phyloP scores from a whole-genome alignment of 1,284 basidiomycete genomes.

The Puccinia horiana region DNA sequence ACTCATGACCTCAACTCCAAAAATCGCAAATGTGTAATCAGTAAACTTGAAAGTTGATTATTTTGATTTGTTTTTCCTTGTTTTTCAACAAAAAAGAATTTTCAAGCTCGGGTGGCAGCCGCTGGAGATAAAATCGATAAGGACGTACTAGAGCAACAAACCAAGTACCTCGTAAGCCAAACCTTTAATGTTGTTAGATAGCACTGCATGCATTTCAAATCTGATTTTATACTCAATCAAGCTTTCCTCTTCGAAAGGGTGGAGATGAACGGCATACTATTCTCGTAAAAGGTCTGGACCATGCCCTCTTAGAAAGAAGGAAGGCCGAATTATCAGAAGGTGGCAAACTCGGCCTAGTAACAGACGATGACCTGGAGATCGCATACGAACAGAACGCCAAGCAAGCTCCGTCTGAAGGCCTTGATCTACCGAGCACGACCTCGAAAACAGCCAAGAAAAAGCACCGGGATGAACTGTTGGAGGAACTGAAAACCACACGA shows the following conservation, averaged over 20 bases:
- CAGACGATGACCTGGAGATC: constrained; percentile 44
- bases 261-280: constrained; percentile 50
- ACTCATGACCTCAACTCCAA: neutral
- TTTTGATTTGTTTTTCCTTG: neutral
- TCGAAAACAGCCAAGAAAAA: neutral
- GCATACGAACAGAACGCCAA: constrained; percentile 33
- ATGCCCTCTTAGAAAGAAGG: constrained; percentile 47
- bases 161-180: constrained; percentile 46
- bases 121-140: constrained; percentile 45
- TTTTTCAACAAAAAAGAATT: constrained; percentile 22
- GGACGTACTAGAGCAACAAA: constrained; percentile 48
- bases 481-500: constrained; percentile 21
- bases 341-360: constrained; percentile 38
- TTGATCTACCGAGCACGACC: neutral
- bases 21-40: too few species aligned
- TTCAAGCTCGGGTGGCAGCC: constrained; percentile 49
- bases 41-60: neutral
- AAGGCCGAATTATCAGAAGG: constrained; percentile 41
- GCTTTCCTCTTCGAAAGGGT: constrained; percentile 19
- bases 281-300: constrained; percentile 49
- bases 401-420: neutral
- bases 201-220: neutral
- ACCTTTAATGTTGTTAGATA: neutral
- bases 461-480: constrained; percentile 46
- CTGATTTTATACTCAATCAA: constrained; percentile 24